Evolutionary conservation across 345 rosid species (phyloP).

Genomic region (Hibiscus syriacus): DNA sequence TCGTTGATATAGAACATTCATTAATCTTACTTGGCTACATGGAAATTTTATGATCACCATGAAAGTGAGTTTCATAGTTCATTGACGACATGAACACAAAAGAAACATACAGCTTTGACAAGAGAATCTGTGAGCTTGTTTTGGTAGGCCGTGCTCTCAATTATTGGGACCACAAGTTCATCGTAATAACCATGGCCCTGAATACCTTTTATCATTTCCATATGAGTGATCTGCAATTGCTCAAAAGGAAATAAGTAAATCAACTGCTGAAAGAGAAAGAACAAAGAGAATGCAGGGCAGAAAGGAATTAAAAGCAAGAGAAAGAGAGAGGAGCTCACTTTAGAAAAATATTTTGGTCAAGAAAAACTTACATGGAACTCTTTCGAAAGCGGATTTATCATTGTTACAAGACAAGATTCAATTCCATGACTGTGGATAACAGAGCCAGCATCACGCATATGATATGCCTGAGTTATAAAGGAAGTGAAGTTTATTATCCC

Average conservation of each 20-base stretch:
- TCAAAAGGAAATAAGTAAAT: not conserved
- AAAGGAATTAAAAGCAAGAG: not conserved
- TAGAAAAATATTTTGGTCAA: no score
- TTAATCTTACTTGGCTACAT: not conserved
- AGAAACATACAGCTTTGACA: constrained; percentile 64
- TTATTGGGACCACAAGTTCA: constrained; percentile 87
- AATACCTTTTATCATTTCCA: constrained; percentile 86
- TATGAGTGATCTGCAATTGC: not conserved
- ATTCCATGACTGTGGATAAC: constrained; percentile 98
- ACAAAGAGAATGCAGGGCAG: no score
- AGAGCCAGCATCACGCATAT: constrained; percentile 86
- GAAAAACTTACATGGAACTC: constrained; percentile 38
- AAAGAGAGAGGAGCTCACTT: not conserved
- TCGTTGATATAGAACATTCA: not conserved
- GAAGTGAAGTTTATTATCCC: not conserved
- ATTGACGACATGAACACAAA: not conserved
- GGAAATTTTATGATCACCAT: not conserved
- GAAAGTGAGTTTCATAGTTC: not conserved
- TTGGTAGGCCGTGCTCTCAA: constrained; percentile 88
- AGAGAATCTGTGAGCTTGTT: constrained; percentile 85
- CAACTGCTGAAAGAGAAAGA: not conserved
- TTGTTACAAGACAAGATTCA: constrained; percentile 90
- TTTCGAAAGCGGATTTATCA: constrained; percentile 26
- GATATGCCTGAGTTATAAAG: constrained; percentile 51
- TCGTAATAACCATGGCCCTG: constrained; percentile 93